Percentiles rank a stretch among this genome's conserved stretches.
phyloP scores from a whole-genome alignment of 768 basidiomycete genomes.

The Boletus coccyginus region DNA sequence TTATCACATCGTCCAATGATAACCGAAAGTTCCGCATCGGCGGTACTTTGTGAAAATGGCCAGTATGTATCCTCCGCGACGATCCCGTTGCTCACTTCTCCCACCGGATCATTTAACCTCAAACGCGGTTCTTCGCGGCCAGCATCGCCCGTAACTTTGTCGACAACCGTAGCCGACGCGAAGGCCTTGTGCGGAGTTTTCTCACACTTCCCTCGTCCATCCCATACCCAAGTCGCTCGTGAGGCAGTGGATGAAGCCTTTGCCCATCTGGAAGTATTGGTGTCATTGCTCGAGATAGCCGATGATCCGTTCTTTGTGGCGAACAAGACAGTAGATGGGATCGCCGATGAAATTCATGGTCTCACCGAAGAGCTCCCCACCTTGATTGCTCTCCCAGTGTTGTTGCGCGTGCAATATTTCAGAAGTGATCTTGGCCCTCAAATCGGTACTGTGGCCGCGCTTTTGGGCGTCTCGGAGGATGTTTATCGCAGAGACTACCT shows the following conservation, averaged over 20 bases:
- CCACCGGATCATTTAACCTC: constrained; percentile 57
- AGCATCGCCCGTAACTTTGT: constrained; percentile 47
- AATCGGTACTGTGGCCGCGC: constrained; percentile 41
- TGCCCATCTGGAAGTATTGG: constrained; percentile 56
- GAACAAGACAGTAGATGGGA: constrained; percentile 24
- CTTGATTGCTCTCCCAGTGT: constrained; percentile 68
- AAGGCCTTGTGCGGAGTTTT: constrained; percentile 63
- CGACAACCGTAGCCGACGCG: constrained; percentile 55
- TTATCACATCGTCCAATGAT: constrained; percentile 58
- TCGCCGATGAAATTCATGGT: constrained; percentile 42
- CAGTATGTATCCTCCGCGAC: constrained; percentile 37
- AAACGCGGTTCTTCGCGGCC: constrained; percentile 68
- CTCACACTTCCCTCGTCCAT: constrained; percentile 58
- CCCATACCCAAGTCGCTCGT: constrained; percentile 54
- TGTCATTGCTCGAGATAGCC: constrained; percentile 54
- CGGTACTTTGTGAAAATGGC: constrained; percentile 39
- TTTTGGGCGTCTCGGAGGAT: constrained; percentile 57
- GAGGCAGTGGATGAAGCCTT: constrained; percentile 84
- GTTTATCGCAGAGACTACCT: constrained; percentile 69
- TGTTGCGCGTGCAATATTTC: constrained; percentile 48
- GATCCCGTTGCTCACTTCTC: constrained; percentile 56
- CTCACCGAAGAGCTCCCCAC: constrained; percentile 67
- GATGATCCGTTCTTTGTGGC: constrained; percentile 27
- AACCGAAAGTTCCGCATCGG: constrained; percentile 38
- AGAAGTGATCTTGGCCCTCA: background rate